A percentile compares a stretch with the other conserved stretches of the same genome.
Evolutionary conservation across 371 early-diverging fungal species (phyloP).

Genomic region (Haplosporangium sp.): DNA sequence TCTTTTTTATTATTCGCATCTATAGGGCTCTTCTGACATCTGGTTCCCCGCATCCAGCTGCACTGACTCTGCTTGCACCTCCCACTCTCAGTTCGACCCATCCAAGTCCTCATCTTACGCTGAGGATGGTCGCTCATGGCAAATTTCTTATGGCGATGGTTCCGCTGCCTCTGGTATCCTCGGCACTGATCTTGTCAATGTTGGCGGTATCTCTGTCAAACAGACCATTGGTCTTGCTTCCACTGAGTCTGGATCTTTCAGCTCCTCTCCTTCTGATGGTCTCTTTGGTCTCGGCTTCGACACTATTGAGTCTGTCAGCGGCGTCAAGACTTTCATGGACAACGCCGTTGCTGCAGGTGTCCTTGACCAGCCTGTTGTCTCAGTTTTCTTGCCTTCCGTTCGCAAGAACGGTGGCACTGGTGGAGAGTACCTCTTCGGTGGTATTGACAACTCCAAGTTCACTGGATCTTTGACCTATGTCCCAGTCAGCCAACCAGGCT

Average conservation of each 20-base stretch:
- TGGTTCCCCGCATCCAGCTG: constrained; percentile 51
- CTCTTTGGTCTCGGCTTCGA: constrained; percentile 61
- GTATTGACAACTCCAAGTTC: constrained; percentile 64
- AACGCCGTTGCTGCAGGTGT: constrained; percentile 50
- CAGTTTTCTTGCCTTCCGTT: constrained; percentile 56
- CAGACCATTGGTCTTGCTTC: constrained; percentile 61
- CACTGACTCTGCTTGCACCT: constrained; percentile 18
- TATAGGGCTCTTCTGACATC: constrained; percentile 50
- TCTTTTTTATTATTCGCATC: no score
- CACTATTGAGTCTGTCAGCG: constrained; percentile 26
- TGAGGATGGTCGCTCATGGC: constrained; percentile 54
- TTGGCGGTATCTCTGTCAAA: constrained; percentile 56
- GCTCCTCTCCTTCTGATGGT: constrained; percentile 53
- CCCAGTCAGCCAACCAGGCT: constrained; percentile 77
- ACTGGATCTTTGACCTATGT: constrained; percentile 64
- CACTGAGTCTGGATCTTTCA: constrained; percentile 47
- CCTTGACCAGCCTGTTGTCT: constrained; percentile 55
- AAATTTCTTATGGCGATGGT: constrained; percentile 61
- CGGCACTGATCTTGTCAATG: constrained; percentile 57
- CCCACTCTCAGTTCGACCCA: constrained; percentile 55
- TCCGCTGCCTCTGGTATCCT: constrained; percentile 58
- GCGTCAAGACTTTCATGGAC: no score
- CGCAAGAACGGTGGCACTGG: constrained; percentile 28
- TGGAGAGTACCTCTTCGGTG: constrained; percentile 73
- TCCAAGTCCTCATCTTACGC: constrained; percentile 57